These are phyloP conservation scores for Populus hybrid DNA, from an alignment of 441 rosid species.

Conservation along the genomic window DNA sequence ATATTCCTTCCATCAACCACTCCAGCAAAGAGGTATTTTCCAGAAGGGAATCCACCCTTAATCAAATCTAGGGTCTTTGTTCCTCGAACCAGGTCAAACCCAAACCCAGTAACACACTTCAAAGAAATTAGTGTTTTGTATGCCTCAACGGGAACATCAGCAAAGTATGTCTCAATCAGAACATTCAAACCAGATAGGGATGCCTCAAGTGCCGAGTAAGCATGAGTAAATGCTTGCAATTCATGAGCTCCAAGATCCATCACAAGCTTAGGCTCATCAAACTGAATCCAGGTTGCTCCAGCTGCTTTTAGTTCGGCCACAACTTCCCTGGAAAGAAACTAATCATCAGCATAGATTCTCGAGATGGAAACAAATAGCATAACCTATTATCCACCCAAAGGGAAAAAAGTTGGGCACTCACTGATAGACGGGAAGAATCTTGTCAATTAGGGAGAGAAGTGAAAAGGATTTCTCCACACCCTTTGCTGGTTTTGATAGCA, in stretches of 20 bases:
- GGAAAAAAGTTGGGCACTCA: slow-evolving; percentile 30
- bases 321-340: slow-evolving; percentile 63
- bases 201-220: slow-evolving; percentile 73
- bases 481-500: slow-evolving; percentile 91
- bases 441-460: slow-evolving; percentile 78
- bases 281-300: slow-evolving; percentile 94
- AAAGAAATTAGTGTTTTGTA: slow-evolving; percentile 75
- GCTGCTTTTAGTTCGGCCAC: slow-evolving; percentile 81
- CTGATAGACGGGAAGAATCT: slow-evolving; percentile 89
- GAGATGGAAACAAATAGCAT: neutral
- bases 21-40: slow-evolving; percentile 92
- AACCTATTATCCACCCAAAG: neutral
- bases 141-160: slow-evolving; percentile 80
- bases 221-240: slow-evolving; percentile 71
- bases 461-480: slow-evolving; percentile 77
- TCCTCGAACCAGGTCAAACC: slow-evolving; percentile 92
- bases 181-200: slow-evolving; percentile 82
- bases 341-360: slow-evolving; percentile 12
- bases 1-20: slow-evolving; percentile 98
- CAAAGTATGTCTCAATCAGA: slow-evolving; percentile 85
- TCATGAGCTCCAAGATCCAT: slow-evolving; percentile 78
- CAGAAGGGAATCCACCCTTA: slow-evolving; percentile 74
- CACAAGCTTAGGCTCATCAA: slow-evolving; percentile 91
- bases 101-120: slow-evolving; percentile 87
- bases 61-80: slow-evolving; percentile 72